phyloP scores from a whole-genome alignment of 177 flowering plant genomes.

The Telopea speciosissima region DNA sequence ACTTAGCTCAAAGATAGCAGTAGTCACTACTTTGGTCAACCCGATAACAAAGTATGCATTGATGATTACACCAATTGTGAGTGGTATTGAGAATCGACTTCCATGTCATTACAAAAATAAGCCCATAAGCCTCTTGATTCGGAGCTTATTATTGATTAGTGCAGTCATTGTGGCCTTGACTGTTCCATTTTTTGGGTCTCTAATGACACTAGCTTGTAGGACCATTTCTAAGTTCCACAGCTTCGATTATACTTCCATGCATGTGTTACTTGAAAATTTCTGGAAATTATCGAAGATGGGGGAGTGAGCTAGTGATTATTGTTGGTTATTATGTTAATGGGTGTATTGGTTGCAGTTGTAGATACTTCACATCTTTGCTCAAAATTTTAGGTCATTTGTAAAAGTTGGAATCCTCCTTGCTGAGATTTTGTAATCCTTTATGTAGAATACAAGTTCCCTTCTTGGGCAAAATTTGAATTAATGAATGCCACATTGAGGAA shows the following conservation, averaged over 20 bases:
- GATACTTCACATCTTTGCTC: slow-evolving; percentile 43
- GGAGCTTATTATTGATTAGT: slow-evolving; percentile 35
- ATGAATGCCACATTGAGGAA: too few relatives aligned
- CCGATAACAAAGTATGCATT: slow-evolving; percentile 56
- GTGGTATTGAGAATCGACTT: slow-evolving; percentile 25
- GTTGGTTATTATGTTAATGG: slow-evolving; percentile 25
- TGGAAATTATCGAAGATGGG: slow-evolving; percentile 23
- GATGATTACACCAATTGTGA: slow-evolving; percentile 46
- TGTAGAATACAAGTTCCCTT: too few relatives aligned
- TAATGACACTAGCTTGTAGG: slow-evolving; percentile 66
- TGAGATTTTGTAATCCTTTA: background rate
- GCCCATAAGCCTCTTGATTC: slow-evolving; percentile 17
- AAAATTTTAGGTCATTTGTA: slow-evolving; percentile 18
- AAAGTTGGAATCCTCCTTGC: background rate
- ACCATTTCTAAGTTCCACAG: slow-evolving; percentile 43
- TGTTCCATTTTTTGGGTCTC: slow-evolving; percentile 48
- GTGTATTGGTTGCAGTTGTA: slow-evolving; percentile 24
- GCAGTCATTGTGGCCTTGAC: slow-evolving; percentile 41
- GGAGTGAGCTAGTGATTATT: slow-evolving; percentile 24
- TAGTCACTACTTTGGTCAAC: slow-evolving; percentile 49
- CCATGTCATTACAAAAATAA: slow-evolving; percentile 18
- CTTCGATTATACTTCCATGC: slow-evolving; percentile 53
- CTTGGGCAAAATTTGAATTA: too few relatives aligned
- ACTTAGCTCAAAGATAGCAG: slow-evolving; percentile 45
- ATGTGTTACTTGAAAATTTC: slow-evolving; percentile 59